Evolutionary conservation across 345 rosid species (phyloP), one percentile per base, ranked within the genome.

Genomic region (Cochlearia excelsa): DNA sequence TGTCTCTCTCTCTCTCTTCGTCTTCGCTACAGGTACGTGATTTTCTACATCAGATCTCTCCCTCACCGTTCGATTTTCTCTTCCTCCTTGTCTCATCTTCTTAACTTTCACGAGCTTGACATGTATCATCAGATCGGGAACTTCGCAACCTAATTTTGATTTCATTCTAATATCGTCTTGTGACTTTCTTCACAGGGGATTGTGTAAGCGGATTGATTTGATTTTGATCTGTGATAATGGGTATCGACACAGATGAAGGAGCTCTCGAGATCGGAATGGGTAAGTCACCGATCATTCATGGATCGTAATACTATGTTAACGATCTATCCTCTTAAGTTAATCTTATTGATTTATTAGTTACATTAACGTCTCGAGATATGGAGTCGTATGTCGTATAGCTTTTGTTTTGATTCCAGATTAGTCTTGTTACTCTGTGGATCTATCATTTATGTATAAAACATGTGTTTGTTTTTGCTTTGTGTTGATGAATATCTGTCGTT

Each of bases 261-360:
- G 71, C 88, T 31, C 84, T 87, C 16, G 90, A 87, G 85, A 78
- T 90, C 69, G 97, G 95, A 72, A 87, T 90, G 93, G 97, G 97
- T 90, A 62, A 57, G 85, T 61, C 57, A 9, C 60, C 37, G 35
- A 56, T 73, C 71, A 31, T 33, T 16, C 23, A 16, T 16, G 23
- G 23, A 16, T 16, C 23, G 23, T 16, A 16, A 16, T 16, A 16
- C 23, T 16, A 16, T 16, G 23, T 16, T 16, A 16, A 16, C 23
- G 55, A 45, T 54, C 54, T 54, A 27, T 1, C 35, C 5, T 33
- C 35, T 16, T 33, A 33, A 5, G 7, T 38, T 41, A 6, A 29
- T 47, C 49, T 54, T 54, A 46, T 54, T 2, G 34, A 44, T 43
- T 33, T 33, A 1, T 5, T 1, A 4, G 30, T 7, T 28, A 35